These are phyloP conservation scores for Malus sieversii DNA, from an alignment of 306 rosid species.

Conservation along the genomic window DNA sequence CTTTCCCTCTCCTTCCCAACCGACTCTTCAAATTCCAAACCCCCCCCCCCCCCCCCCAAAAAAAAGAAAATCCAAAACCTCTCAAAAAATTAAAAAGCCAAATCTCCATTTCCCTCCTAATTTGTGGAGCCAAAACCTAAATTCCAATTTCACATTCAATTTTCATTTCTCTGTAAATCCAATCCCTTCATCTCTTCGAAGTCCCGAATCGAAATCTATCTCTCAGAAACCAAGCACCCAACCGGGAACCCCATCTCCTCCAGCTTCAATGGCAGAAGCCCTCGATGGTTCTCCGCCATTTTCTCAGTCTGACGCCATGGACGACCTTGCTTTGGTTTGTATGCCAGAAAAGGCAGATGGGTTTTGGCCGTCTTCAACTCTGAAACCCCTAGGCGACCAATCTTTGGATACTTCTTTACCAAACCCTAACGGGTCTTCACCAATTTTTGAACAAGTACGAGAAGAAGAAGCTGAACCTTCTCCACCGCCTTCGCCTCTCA, in stretches of 20 bases:
- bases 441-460: neutral
- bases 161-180: neutral
- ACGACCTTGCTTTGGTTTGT: slow-evolving; percentile 6
- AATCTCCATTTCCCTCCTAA: slow-evolving; percentile 13
- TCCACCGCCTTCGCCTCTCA: slow-evolving; percentile 1
- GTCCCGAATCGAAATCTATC: slow-evolving; percentile 3
- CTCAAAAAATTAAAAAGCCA: neutral
- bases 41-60: too few species aligned
- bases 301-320: neutral
- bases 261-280: neutral
- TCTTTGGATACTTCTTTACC: neutral
- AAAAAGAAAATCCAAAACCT: neutral
- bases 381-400: slow-evolving; percentile 11
- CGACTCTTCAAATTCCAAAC: slow-evolving; percentile 2
- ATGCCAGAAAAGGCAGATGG: neutral
- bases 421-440: neutral
- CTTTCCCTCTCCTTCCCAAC: slow-evolving; percentile 43
- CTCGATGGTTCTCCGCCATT: slow-evolving; percentile 6
- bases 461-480: neutral
- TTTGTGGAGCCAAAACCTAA: neutral
- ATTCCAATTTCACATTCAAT: neutral
- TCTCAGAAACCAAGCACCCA: neutral
- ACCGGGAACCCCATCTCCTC: neutral
- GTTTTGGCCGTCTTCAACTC: neutral
- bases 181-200: neutral